Base-by-base conservation (phyloP, 352 stramenopile genomes). In the Stephanocyclus meneghinianus region DNA sequence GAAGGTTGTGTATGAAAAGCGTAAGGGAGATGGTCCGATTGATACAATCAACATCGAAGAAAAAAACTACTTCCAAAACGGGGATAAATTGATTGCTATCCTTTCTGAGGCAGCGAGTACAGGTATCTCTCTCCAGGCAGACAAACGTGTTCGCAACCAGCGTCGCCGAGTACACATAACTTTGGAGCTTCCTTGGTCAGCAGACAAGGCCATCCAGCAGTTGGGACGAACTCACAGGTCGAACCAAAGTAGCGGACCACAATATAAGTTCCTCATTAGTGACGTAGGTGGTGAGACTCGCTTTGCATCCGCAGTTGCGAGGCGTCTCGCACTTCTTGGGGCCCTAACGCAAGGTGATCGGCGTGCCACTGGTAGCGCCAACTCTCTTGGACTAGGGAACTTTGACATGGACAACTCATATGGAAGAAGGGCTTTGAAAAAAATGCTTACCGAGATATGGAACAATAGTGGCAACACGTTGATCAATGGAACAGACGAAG, bases 281-380 rank as follows among this genome's bases (percentile, higher is more conserved):
- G 80, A 93, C 65, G 78, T 94, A 7, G 91, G 89, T n/a, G 91
- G 91, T 30, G 91, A 95, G 66, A 86, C 84, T 32, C 78, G 91
- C 3, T 95, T 95, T 62, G 90, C 90, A 6, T 74, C 90, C 7
- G 90, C 90, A 1, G 91, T 95, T 53, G 90, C 89, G 50, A 91
- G 86, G 44, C 76, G 90, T 13, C 83, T 95, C 15, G 81, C 81
- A 15, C 86, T 81, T 32, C 79, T 95, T 9, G 92, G 92, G 2
- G 92, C 92, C 30, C 81, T 95, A 15, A 95, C 92, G 0, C 90
- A 95, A 68, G 92, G 92, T 51, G 92, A 95, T 55, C 73, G 92
- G 10, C 66, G 91, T 16, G 91, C 92, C 2, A 88, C 86, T 45
- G 80, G 75, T 5, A 53, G 29, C 8, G 62, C 75, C 37, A 81